phyloP scores from a whole-genome alignment of 352 stramenopile genomes.

The Phytopythium vexans region DNA sequence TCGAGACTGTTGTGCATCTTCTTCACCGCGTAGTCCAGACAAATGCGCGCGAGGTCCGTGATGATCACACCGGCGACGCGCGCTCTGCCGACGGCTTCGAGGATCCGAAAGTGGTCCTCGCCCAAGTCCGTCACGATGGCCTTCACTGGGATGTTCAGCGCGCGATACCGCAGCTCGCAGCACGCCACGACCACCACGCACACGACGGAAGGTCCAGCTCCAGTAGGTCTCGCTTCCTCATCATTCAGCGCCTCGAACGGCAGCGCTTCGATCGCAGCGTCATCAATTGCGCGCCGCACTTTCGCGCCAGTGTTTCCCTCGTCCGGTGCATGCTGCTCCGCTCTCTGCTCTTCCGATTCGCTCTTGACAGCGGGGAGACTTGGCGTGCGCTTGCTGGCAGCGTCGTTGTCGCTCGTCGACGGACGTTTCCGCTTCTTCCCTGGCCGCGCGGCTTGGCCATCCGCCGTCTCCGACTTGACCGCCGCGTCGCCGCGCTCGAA shows the following conservation, averaged over 20 bases:
- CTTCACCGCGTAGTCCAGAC: slow-evolving; percentile 50
- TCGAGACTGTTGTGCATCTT: slow-evolving; percentile 73
- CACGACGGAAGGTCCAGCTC: slow-evolving; percentile 1
- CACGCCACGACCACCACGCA: slow-evolving; percentile 51
- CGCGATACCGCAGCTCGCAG: slow-evolving; percentile 58
- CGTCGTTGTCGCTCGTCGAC: slow-evolving; percentile 2
- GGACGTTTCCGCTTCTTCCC: slow-evolving; percentile 61
- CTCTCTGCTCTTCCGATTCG: slow-evolving; percentile 8
- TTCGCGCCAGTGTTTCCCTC: not conserved
- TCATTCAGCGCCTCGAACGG: slow-evolving; percentile 10
- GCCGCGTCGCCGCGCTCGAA: not conserved
- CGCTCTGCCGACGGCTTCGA: slow-evolving; percentile 57
- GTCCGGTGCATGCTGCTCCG: not conserved
- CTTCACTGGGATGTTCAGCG: slow-evolving; percentile 60
- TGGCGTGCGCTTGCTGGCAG: not conserved
- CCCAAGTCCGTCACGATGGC: slow-evolving; percentile 63
- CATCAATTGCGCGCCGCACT: not conserved
- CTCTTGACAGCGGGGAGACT: slow-evolving; percentile 15
- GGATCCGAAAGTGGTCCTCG: slow-evolving; percentile 56
- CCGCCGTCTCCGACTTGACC: not conserved
- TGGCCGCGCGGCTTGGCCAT: not conserved
- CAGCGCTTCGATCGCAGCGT: slow-evolving; percentile 14
- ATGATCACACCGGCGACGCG: slow-evolving; percentile 56
- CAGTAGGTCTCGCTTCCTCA: slow-evolving; percentile 7
- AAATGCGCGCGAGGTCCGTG: slow-evolving; percentile 32